A percentile compares a stretch with the other conserved stretches of the same genome.
phyloP scores from a whole-genome alignment of 2,329 filamentous ascomycete species.

The Ophiostoma ips region DNA sequence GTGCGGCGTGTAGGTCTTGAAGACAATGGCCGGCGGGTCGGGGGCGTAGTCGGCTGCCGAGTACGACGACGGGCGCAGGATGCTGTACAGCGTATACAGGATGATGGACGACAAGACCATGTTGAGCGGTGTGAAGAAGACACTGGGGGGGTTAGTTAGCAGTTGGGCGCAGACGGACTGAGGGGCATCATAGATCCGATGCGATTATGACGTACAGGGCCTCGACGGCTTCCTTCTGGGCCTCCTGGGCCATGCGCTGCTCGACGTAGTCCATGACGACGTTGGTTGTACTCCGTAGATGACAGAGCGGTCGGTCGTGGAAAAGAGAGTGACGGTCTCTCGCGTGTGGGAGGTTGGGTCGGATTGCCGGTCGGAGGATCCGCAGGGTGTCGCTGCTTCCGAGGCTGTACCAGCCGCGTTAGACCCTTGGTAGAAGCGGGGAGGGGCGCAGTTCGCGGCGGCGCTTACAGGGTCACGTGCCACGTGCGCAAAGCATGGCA shows the following conservation, averaged over 20 bases:
- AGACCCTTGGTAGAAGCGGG: too few species aligned
- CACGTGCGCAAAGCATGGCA: too few species aligned
- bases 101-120: constrained; percentile 41
- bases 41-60: constrained; percentile 32
- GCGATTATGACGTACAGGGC: constrained; percentile 6
- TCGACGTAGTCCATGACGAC: constrained; percentile 43
- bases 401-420: too few species aligned
- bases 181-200: neutral
- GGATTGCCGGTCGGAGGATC: too few species aligned
- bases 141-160: constrained; percentile 17
- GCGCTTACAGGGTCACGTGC: too few species aligned
- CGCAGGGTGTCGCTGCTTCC: too few species aligned
- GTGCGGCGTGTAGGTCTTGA: constrained; percentile 57
- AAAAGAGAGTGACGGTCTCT: too few species aligned
- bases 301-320: too few species aligned
- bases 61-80: constrained; percentile 36
- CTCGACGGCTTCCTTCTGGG: constrained; percentile 23
- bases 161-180: neutral
- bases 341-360: too few species aligned
- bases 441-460: too few species aligned
- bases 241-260: constrained; percentile 40
- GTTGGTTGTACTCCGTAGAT: neutral
- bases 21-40: constrained; percentile 44
- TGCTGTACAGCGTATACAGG: constrained; percentile 43
- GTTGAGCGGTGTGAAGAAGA: constrained; percentile 49